Evolutionary conservation across 495 filamentous ascomycete species (phyloP).

Genomic region (Rostrohypoxylon terebratum): DNA sequence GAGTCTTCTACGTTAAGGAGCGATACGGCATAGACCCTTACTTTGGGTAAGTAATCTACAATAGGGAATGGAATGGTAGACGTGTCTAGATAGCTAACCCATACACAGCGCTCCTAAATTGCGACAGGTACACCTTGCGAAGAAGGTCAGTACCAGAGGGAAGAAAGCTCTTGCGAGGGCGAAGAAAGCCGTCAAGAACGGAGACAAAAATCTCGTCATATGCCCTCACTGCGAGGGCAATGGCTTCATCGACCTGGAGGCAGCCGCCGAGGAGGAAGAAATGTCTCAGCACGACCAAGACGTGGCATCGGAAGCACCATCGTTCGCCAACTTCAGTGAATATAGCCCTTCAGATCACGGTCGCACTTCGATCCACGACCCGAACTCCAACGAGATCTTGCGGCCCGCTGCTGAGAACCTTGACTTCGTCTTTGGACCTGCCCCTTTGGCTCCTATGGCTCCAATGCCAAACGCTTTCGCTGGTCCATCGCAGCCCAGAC

Average conservation of each 20-base stretch:
- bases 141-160: neutral
- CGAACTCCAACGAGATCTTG: neutral
- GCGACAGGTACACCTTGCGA: neutral
- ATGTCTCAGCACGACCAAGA: neutral
- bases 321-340: neutral
- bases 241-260: neutral
- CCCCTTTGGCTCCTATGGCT: neutral
- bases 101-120: slow-evolving; percentile 15
- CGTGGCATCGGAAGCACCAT: neutral
- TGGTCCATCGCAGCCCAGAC: neutral
- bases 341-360: neutral
- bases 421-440: neutral
- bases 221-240: slow-evolving; percentile 6
- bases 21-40: slow-evolving; percentile 21
- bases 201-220: neutral
- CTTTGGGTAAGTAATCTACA: slow-evolving; percentile 27
- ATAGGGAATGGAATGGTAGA: neutral
- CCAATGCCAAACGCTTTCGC: neutral
- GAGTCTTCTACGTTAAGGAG: slow-evolving; percentile 27
- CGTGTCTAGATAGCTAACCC: slow-evolving; percentile 8
- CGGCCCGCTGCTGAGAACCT: too few species aligned
- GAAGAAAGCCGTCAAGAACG: neutral
- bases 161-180: neutral
- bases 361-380: too few species aligned
- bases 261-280: neutral